Evolutionary conservation across 352 stramenopile genomes (phyloP).

Genomic region (Phytophthora pini): DNA sequence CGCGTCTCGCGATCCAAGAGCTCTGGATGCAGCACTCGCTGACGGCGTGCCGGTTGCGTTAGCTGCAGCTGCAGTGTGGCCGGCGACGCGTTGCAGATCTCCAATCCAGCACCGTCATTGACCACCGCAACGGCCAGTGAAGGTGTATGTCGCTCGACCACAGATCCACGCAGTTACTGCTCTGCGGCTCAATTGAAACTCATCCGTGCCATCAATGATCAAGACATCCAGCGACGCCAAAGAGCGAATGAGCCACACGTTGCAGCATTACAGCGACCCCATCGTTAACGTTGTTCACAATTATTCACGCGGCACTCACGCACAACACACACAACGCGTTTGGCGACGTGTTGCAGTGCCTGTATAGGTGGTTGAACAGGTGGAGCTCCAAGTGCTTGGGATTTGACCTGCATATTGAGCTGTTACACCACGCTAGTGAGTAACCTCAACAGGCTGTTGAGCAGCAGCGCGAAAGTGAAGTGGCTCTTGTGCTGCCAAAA

Average conservation of each 20-base stretch:
- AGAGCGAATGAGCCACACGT: constrained; percentile 9
- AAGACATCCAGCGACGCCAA: constrained; percentile 7
- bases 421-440: constrained; percentile 15
- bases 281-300: constrained; percentile 10
- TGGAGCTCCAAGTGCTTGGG: constrained; percentile 4
- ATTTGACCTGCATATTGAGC: constrained; percentile 30
- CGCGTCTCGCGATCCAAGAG: constrained; percentile 2
- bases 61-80: constrained; percentile 2
- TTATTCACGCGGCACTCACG: constrained; percentile 5
- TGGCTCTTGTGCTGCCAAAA: constrained; percentile 28
- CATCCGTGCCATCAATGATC: neutral
- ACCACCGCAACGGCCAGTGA: constrained; percentile 3
- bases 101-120: neutral
- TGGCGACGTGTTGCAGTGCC: constrained; percentile 15
- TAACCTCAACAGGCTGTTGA: constrained; percentile 10
- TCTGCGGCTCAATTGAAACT: neutral
- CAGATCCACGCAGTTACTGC: constrained; percentile 8
- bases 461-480: constrained; percentile 16
- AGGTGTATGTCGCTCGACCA: neutral
- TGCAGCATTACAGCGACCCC: constrained; percentile 21
- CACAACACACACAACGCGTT: constrained; percentile 3
- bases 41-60: neutral
- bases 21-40: neutral
- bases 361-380: constrained; percentile 14
- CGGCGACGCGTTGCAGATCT: neutral